Conservation (phyloP, 495 filamentous ascomycete species). For the Staphylotrichum longicolle region DNA sequence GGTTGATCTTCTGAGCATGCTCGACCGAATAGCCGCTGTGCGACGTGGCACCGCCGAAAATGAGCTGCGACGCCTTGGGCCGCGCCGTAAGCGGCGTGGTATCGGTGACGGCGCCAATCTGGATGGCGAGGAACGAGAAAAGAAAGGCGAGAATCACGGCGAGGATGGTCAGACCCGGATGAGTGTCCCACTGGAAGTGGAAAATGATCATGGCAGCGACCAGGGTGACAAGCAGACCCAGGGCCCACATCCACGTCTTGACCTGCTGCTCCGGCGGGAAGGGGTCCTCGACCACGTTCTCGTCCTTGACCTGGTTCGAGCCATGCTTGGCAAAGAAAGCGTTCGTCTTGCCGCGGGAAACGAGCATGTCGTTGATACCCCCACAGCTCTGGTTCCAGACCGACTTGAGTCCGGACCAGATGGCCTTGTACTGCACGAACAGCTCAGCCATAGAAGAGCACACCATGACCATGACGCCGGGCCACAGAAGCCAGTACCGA, state of each 20-base stretch:
- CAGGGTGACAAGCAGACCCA: constrained; percentile 51
- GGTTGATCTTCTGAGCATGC: constrained; percentile 59
- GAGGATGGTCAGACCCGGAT: constrained; percentile 59
- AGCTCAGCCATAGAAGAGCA: constrained; percentile 60
- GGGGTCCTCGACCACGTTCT: constrained; percentile 46
- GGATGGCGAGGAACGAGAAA: constrained; percentile 67
- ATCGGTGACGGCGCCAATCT: constrained; percentile 62
- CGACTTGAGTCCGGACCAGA: constrained; percentile 52
- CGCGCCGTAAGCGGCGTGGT: constrained; percentile 61
- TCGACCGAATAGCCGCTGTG: constrained; percentile 43
- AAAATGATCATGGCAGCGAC: constrained; percentile 58
- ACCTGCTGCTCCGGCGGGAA: constrained; percentile 56
- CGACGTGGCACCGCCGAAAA: constrained; percentile 61
- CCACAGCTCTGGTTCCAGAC: constrained; percentile 47
- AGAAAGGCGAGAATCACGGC: constrained; percentile 62
- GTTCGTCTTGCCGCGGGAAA: constrained; percentile 45
- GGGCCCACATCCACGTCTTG: constrained; percentile 60
- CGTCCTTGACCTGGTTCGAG: constrained; percentile 27
- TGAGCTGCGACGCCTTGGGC: constrained; percentile 65
- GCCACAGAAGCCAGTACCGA: constrained; percentile 67
- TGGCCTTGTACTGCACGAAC: constrained; percentile 58
- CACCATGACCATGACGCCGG: constrained; percentile 65
- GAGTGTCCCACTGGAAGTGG: constrained; percentile 59
- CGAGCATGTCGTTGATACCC: constrained; percentile 41
- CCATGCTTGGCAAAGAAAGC: constrained; percentile 48